Conservation (phyloP, 2,329 filamentous ascomycete genomes). For the Trichoderma sp. region DNA sequence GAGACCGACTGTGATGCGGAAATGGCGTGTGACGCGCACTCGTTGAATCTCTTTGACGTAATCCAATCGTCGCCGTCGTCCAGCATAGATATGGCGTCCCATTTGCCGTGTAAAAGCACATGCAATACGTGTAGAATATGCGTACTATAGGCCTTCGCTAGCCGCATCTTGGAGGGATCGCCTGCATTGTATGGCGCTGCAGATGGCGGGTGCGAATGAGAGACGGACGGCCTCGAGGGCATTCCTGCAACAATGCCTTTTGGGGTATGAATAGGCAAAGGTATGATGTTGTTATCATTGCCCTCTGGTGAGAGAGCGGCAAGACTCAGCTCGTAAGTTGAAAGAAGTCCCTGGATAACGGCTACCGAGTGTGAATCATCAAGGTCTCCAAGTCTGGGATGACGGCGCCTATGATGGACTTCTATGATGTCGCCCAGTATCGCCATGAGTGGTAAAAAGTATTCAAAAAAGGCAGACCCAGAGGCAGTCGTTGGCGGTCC, state of each 20-base stretch:
- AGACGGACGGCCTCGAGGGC: slow-evolving; percentile 18
- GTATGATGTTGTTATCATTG: slow-evolving; percentile 16
- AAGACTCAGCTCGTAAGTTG: slow-evolving; percentile 40
- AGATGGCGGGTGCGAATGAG: slow-evolving; percentile 15
- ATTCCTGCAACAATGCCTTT: slow-evolving; percentile 3
- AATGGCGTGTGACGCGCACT: slow-evolving; percentile 46
- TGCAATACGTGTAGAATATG: slow-evolving; percentile 48
- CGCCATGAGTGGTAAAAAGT: slow-evolving; percentile 48
- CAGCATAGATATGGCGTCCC: slow-evolving; percentile 48
- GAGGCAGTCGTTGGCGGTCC: slow-evolving; percentile 40
- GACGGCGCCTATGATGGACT: slow-evolving; percentile 42
- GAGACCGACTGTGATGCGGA: slow-evolving; percentile 45
- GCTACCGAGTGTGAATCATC: slow-evolving; percentile 34
- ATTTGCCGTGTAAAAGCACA: slow-evolving; percentile 47
- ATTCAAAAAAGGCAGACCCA: slow-evolving; percentile 47
- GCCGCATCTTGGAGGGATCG: slow-evolving; percentile 34
- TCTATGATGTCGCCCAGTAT: slow-evolving; percentile 50
- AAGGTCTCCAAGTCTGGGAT: slow-evolving; percentile 41
- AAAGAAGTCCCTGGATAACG: slow-evolving; percentile 37
- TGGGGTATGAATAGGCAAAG: slow-evolving; percentile 8
- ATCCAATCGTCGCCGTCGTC: slow-evolving; percentile 50
- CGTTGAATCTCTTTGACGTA: slow-evolving; percentile 42
- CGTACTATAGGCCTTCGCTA: slow-evolving; percentile 46
- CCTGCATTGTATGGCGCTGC: slow-evolving; percentile 20
- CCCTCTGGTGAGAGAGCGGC: slow-evolving; percentile 29